Percentiles rank a stretch among this genome's conserved stretches.
phyloP scores from a whole-genome alignment of 2,329 filamentous ascomycete genomes.

The Nemania sp. region DNA sequence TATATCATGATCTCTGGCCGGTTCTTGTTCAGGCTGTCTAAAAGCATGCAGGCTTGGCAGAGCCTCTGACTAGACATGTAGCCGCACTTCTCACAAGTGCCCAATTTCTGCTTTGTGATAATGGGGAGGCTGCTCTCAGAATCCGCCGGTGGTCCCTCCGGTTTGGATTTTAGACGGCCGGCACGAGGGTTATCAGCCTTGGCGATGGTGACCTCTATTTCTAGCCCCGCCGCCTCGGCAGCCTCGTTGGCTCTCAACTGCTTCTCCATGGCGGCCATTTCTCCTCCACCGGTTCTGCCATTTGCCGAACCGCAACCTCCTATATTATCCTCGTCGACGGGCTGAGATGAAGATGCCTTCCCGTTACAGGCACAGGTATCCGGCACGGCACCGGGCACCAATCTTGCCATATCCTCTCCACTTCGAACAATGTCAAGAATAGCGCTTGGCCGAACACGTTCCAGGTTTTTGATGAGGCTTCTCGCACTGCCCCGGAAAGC shows the following conservation, averaged over 20 bases:
- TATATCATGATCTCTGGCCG: conserved; percentile 61
- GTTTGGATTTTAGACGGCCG: conserved; percentile 41
- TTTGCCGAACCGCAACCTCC: conserved; percentile 77
- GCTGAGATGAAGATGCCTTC: conserved; percentile 41
- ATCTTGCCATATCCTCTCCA: conserved; percentile 90
- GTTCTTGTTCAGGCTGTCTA: conserved; percentile 89
- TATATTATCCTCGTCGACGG: conserved; percentile 51
- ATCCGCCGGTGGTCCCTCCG: conserved; percentile 35
- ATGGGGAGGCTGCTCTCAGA: conserved; percentile 34
- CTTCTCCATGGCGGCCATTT: conserved; percentile 83
- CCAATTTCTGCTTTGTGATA: conserved; percentile 70
- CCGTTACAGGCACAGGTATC: conserved; percentile 53
- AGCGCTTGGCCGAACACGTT: conserved; percentile 88
- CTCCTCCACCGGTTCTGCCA: conserved; percentile 68
- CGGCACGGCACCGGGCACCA: conserved; percentile 68
- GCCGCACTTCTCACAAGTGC: conserved; percentile 83
- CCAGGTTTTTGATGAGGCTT: conserved; percentile 90
- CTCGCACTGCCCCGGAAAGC: conserved; percentile 92
- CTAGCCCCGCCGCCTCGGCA: conserved; percentile 59
- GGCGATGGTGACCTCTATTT: conserved; percentile 64
- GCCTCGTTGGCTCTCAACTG: conserved; percentile 67
- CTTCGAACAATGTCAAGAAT: conserved; percentile 94
- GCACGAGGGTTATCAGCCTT: conserved; percentile 41
- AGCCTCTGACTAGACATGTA: conserved; percentile 94
- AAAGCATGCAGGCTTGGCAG: conserved; percentile 89